Base-by-base conservation (phyloP, 129 eudicot species). In the Heracleum sosnowskyi region DNA sequence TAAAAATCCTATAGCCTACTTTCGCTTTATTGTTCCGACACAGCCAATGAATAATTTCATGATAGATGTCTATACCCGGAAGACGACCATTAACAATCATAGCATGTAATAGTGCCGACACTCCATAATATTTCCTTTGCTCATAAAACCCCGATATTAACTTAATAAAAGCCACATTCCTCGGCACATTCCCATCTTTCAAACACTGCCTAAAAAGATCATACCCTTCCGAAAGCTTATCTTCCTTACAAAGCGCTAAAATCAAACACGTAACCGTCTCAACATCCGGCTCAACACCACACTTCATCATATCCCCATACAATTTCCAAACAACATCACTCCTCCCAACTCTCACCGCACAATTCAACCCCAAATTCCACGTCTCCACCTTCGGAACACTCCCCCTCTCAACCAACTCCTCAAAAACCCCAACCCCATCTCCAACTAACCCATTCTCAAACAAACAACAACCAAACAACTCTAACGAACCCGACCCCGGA, bases 1-100 rank as follows among this genome's bases (percentile, higher is more conserved):
- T 88, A 79, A 93, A 93, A 71, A 91, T 85, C 72, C 90, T 80
- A 74, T 88, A 88, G 0, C 80, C 96, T 80, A 89, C 97, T 73
- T 64, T 73, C 13, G 4, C 78, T 88, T 77, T 84, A n/a, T 87
- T 69, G 39, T 63, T 76, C 44, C 84, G 60, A 49, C 93, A 91
- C 31, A 91, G 41, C 22, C 86, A 86, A 72, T 79, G 77, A 15
- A 93, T 80, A 47, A 93, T 77, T 79, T 81, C 87, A 64, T 91
- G 96, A 73, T 91, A 93, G 18, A 93, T 89, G 84, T 63, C 62
- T 15, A 88, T 71, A 85, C 86, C 87, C 1, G 91, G 97, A 75
- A 76, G 72, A 62, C 80, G 34, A 35, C 86, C 83, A 77, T 84
- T 91, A 1, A 82, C 88, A 74, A 93, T 91, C 98, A 93, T 93